Conservation (phyloP, 768 basidiomycete genomes). For the Multifurca ochricompacta region DNA sequence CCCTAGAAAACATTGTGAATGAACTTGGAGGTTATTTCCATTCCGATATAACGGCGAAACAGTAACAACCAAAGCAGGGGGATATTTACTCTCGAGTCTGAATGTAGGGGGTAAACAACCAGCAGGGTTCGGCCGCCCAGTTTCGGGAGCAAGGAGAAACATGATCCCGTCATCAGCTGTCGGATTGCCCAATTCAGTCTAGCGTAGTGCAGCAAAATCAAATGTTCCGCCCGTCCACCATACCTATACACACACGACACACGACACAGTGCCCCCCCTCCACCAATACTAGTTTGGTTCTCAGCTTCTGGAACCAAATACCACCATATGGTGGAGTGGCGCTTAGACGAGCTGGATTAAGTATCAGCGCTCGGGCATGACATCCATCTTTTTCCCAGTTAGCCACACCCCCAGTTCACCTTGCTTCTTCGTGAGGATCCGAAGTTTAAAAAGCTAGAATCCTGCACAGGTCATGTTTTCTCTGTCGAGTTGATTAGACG, state of each 20-base stretch:
- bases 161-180: too few relatives aligned
- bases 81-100: neutral
- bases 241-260: neutral
- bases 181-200: neutral
- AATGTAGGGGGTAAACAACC: slow-evolving; percentile 6
- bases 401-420: neutral
- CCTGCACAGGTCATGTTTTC: neutral
- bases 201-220: neutral
- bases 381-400: neutral
- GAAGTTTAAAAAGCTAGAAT: neutral
- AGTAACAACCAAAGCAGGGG: too few relatives aligned
- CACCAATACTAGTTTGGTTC: too few relatives aligned
- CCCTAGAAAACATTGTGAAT: neutral
- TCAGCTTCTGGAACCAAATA: neutral
- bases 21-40: neutral
- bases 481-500: neutral
- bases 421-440: neutral
- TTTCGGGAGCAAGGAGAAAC: too few relatives aligned
- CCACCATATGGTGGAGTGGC: too few relatives aligned
- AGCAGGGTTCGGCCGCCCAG: neutral
- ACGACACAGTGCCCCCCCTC: neutral
- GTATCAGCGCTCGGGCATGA: neutral
- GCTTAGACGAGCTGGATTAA: neutral
- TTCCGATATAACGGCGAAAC: neutral
- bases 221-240: neutral